Conservation (phyloP, 2,329 filamentous ascomycete species). For the Calonectria hongkongensis region DNA sequence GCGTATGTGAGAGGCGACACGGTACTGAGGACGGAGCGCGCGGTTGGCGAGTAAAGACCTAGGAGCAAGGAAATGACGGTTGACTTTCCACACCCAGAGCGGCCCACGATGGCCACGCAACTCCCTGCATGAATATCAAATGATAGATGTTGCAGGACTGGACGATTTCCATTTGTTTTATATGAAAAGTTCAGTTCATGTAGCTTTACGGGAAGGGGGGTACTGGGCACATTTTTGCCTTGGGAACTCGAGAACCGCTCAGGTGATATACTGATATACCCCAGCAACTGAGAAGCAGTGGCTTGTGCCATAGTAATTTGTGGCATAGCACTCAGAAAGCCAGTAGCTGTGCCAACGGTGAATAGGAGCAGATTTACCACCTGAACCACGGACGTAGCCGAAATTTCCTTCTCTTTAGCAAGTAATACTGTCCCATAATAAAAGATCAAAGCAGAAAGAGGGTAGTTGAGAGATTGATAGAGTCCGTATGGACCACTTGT, state of each 20-base stretch:
- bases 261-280: conserved; percentile 77
- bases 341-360: conserved; percentile 82
- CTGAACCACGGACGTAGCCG: conserved; percentile 78
- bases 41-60: conserved; percentile 76
- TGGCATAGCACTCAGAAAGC: conserved; percentile 84
- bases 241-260: conserved; percentile 74
- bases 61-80: conserved; percentile 86
- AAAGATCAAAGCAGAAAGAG: conserved; percentile 86
- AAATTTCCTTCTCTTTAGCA: conserved; percentile 65
- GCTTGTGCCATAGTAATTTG: conserved; percentile 85
- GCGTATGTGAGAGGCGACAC: conserved; percentile 73
- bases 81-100: conserved; percentile 93
- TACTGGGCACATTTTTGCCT: conserved; percentile 60
- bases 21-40: conserved; percentile 20
- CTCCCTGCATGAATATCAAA: conserved; percentile 78
- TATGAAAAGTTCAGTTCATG: conserved; percentile 82
- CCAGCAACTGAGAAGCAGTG: conserved; percentile 83
- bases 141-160: conserved; percentile 79
- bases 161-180: conserved; percentile 71
- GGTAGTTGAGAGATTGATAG: conserved; percentile 82
- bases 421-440: conserved; percentile 86
- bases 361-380: conserved; percentile 91
- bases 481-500: conserved; percentile 85
- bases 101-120: conserved; percentile 86
- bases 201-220: conserved; percentile 67